A percentile compares a stretch with the other conserved stretches of the same genome.
Evolutionary conservation across 495 filamentous ascomycete genomes (phyloP).

Genomic region (Melanomma pulvis-pyrius): DNA sequence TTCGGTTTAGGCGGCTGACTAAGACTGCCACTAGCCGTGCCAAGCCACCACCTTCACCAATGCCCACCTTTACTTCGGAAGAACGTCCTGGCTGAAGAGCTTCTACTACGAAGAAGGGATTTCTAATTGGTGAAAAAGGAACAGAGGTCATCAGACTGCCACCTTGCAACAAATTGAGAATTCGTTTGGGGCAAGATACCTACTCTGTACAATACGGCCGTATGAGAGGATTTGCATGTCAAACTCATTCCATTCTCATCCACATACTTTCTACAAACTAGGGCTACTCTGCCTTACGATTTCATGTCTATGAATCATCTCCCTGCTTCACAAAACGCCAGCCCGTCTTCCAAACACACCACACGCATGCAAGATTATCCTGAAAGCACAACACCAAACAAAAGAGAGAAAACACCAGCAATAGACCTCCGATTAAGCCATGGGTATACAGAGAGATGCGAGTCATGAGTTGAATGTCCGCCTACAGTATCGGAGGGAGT

Average conservation of each 20-base stretch:
- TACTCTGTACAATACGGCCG: not conserved
- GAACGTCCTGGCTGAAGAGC: too few relatives aligned
- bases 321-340: not conserved
- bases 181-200: too few relatives aligned
- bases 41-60: too few relatives aligned
- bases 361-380: constrained; percentile 9
- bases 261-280: not conserved
- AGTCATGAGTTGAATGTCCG: constrained; percentile 8
- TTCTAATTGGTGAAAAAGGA: too few relatives aligned
- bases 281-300: not conserved
- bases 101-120: too few relatives aligned
- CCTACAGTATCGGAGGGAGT: not conserved
- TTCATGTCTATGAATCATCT: not conserved
- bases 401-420: not conserved
- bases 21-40: too few relatives aligned
- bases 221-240: not conserved
- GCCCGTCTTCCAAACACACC: not conserved
- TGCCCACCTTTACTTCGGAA: too few relatives aligned
- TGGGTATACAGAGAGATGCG: constrained; percentile 30
- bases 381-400: constrained; percentile 2
- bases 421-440: constrained; percentile 8
- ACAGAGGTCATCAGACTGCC: too few relatives aligned
- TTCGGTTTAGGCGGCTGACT: not conserved
- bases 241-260: not conserved
- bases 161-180: too few relatives aligned